These are phyloP conservation scores for Amauroascus niger DNA, from an alignment of 2,329 filamentous ascomycete genomes.

Conservation along the genomic window DNA sequence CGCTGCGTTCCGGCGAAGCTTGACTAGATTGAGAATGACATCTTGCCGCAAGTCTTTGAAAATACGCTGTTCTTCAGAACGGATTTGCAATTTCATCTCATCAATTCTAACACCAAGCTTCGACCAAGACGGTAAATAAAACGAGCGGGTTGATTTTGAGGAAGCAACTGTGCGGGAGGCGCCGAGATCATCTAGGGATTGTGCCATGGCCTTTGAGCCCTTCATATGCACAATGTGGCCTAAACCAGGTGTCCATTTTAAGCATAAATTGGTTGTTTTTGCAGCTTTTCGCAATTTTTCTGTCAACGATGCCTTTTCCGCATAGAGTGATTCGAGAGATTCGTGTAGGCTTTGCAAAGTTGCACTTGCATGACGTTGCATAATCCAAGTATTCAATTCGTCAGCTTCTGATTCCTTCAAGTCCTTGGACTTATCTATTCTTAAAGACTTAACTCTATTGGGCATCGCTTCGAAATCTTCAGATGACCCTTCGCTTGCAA, in stretches of 20 bases:
- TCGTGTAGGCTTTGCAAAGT: slow-evolving; percentile 58
- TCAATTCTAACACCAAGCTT: slow-evolving; percentile 69
- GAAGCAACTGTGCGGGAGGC: slow-evolving; percentile 57
- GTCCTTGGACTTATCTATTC: slow-evolving; percentile 21
- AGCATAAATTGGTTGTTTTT: slow-evolving; percentile 54
- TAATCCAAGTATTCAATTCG: slow-evolving; percentile 51
- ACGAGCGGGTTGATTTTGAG: slow-evolving; percentile 73
- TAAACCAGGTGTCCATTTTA: slow-evolving; percentile 78
- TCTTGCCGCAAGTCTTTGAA: slow-evolving; percentile 63
- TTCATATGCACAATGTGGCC: slow-evolving; percentile 88
- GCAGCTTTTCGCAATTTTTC: slow-evolving; percentile 53
- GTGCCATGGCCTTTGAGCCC: slow-evolving; percentile 56
- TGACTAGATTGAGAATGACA: slow-evolving; percentile 73
- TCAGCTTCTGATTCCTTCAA: slow-evolving; percentile 30
- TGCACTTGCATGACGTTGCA: slow-evolving; percentile 56
- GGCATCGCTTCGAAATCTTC: slow-evolving; percentile 48
- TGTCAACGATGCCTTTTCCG: slow-evolving; percentile 53
- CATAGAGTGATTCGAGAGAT: slow-evolving; percentile 50
- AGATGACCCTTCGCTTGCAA: slow-evolving; percentile 54
- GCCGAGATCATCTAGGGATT: slow-evolving; percentile 34
- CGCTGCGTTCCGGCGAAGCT: slow-evolving; percentile 77
- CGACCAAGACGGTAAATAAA: slow-evolving; percentile 78
- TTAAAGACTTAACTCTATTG: slow-evolving; percentile 37
- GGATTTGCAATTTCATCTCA: slow-evolving; percentile 64
- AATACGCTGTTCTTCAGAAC: slow-evolving; percentile 72